Evolutionary conservation across 306 rosid species (phyloP).

Genomic region (Quercus aquifolioides): DNA sequence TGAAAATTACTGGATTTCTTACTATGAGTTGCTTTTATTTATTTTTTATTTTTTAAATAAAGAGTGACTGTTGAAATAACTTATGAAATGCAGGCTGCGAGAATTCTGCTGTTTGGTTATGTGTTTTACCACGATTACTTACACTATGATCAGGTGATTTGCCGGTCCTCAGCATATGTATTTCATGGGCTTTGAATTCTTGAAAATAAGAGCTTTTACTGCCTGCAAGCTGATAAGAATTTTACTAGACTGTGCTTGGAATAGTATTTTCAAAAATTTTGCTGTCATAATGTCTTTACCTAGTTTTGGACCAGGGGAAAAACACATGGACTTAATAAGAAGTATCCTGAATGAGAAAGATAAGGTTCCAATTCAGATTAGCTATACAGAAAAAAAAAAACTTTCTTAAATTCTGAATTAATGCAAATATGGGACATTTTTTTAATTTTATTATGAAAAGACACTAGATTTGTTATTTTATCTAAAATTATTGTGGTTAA

Average conservation of each 20-base stretch:
- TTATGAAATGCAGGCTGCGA: slow-evolving; percentile 70
- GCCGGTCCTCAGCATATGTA: slow-evolving; percentile 3
- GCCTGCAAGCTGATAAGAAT: neutral
- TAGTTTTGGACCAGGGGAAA: neutral
- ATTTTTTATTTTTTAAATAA: neutral
- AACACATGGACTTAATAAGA: neutral
- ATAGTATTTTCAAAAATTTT: neutral
- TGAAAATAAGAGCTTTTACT: neutral
- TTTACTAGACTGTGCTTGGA: neutral
- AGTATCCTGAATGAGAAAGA: neutral
- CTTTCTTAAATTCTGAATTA: neutral
- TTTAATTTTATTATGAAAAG: neutral
- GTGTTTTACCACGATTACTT: slow-evolving; percentile 84
- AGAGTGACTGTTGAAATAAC: slow-evolving; percentile 16
- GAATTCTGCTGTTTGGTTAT: slow-evolving; percentile 75
- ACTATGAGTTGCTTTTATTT: neutral
- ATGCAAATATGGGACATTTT: neutral
- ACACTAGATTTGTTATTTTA: neutral
- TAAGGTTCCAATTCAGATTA: neutral
- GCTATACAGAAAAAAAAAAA: neutral
- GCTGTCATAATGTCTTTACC: neutral
- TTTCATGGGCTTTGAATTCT: neutral
- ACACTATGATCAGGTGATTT: slow-evolving; percentile 81
- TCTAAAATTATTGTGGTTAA: too few relatives aligned
- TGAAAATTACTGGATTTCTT: neutral